These are phyloP conservation scores for Andrographis paniculata DNA, from an alignment of 305 asterid genomes.

Conservation along the genomic window DNA sequence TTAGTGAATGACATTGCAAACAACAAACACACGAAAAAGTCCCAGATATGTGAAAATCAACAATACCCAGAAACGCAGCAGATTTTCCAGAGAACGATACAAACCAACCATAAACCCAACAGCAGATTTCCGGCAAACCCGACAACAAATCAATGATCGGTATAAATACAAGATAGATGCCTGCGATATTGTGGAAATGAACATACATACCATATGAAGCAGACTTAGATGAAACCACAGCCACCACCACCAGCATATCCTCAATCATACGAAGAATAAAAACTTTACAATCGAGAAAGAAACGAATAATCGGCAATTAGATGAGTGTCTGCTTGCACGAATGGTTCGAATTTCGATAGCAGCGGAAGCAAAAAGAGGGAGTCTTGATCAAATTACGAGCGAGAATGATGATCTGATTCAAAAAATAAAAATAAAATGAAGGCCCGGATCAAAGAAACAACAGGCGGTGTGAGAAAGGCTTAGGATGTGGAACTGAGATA, in stretches of 20 bases:
- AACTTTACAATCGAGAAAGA: constrained; percentile 18
- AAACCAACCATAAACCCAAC: no score
- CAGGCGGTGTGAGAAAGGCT: constrained; percentile 15
- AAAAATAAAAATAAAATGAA: constrained; percentile 11
- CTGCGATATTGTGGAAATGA: neutral
- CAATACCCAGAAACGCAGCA: no score
- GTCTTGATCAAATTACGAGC: constrained; percentile 15
- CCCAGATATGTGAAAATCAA: constrained; percentile 7
- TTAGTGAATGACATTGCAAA: constrained; percentile 13
- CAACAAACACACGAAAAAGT: constrained; percentile 11
- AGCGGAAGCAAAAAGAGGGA: constrained; percentile 18
- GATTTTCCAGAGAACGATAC: constrained; percentile 4
- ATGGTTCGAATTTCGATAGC: constrained; percentile 20
- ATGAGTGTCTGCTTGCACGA: constrained; percentile 29
- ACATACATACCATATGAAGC: constrained; percentile 40
- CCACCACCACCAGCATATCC: constrained; percentile 34
- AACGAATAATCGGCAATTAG: constrained; percentile 22
- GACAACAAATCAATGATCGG: no score
- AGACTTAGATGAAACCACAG: constrained; percentile 28
- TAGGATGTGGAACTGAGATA: constrained; percentile 27
- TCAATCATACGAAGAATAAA: constrained; percentile 20
- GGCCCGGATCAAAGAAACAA: constrained; percentile 22
- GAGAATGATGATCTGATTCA: constrained; percentile 26
- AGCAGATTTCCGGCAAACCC: no score
- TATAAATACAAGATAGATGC: constrained; percentile 5